Evolutionary conservation across 371 early-diverging fungal species (phyloP).

Genomic region (Mortierella sp.): DNA sequence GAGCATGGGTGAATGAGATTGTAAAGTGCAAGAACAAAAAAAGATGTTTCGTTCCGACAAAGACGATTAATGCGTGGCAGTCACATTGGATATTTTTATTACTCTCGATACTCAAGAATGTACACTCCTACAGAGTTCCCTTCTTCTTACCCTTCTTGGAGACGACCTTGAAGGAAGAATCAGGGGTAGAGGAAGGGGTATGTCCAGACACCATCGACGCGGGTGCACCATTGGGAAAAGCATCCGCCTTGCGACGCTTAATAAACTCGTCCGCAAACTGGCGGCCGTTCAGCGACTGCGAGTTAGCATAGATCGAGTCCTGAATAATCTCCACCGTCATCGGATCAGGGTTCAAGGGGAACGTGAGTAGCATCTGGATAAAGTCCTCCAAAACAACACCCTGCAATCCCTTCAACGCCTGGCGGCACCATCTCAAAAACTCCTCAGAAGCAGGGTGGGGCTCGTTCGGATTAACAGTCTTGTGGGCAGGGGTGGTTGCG

Average conservation of each 20-base stretch:
- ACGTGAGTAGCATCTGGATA: slow-evolving; percentile 81
- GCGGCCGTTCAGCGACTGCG: slow-evolving; percentile 80
- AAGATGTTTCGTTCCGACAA: neutral
- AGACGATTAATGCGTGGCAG: neutral
- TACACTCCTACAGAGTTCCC: slow-evolving; percentile 29
- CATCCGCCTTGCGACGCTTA: slow-evolving; percentile 83
- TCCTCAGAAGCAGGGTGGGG: slow-evolving; percentile 75
- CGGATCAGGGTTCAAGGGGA: slow-evolving; percentile 80
- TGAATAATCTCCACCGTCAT: slow-evolving; percentile 82
- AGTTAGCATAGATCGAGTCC: slow-evolving; percentile 84
- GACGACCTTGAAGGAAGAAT: slow-evolving; percentile 67
- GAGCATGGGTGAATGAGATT: slow-evolving; percentile 5
- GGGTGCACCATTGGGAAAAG: slow-evolving; percentile 63
- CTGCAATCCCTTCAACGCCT: slow-evolving; percentile 75
- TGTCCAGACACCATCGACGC: slow-evolving; percentile 30
- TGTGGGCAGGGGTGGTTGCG: slow-evolving; percentile 9
- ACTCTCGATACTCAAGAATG: no score
- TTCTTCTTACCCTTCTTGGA: slow-evolving; percentile 71
- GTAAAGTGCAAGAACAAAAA: neutral
- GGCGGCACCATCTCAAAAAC: slow-evolving; percentile 83
- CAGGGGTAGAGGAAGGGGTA: slow-evolving; percentile 14
- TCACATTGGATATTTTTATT: neutral
- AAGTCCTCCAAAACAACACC: slow-evolving; percentile 82
- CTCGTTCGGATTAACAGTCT: slow-evolving; percentile 55
- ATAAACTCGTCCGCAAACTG: slow-evolving; percentile 87